Percentiles rank a stretch among this genome's conserved stretches.
Evolutionary conservation across 495 filamentous ascomycete genomes (phyloP).

Genomic region (Ramalina peruviana): DNA sequence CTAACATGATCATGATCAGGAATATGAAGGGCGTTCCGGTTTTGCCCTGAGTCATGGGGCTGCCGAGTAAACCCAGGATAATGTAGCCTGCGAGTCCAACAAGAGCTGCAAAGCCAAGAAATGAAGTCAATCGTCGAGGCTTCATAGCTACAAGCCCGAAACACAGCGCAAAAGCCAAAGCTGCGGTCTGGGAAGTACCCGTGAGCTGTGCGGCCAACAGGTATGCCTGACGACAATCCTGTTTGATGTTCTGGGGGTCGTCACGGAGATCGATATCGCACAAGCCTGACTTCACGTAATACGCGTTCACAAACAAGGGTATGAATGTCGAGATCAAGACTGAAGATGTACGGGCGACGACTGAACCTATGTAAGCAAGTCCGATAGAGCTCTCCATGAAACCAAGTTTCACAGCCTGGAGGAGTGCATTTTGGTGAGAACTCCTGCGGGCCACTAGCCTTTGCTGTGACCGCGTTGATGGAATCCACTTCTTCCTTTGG

Average conservation of each 20-base stretch:
- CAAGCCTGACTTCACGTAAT: slow-evolving; percentile 67
- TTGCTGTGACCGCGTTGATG: no score
- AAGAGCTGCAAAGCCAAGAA: slow-evolving; percentile 55
- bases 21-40: slow-evolving; percentile 55
- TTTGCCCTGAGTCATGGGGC: slow-evolving; percentile 49
- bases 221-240: slow-evolving; percentile 72
- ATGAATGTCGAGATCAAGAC: slow-evolving; percentile 92
- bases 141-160: slow-evolving; percentile 70
- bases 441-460: background rate
- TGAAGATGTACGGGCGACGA: slow-evolving; percentile 90
- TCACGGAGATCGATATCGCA: slow-evolving; percentile 41
- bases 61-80: slow-evolving; percentile 51
- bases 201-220: slow-evolving; percentile 71
- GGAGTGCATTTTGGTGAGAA: slow-evolving; percentile 22
- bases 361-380: slow-evolving; percentile 82
- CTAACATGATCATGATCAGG: slow-evolving; percentile 62
- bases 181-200: slow-evolving; percentile 74
- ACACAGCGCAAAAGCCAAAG: slow-evolving; percentile 67
- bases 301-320: slow-evolving; percentile 79
- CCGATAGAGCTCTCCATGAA: slow-evolving; percentile 62
- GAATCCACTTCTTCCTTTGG: slow-evolving; percentile 21
- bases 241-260: slow-evolving; percentile 52
- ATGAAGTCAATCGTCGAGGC: slow-evolving; percentile 48
- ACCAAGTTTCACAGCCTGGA: slow-evolving; percentile 56
- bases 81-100: slow-evolving; percentile 66